Conservation (phyloP, 2,329 filamentous ascomycete species). For the Colletotrichum tropicale region DNA sequence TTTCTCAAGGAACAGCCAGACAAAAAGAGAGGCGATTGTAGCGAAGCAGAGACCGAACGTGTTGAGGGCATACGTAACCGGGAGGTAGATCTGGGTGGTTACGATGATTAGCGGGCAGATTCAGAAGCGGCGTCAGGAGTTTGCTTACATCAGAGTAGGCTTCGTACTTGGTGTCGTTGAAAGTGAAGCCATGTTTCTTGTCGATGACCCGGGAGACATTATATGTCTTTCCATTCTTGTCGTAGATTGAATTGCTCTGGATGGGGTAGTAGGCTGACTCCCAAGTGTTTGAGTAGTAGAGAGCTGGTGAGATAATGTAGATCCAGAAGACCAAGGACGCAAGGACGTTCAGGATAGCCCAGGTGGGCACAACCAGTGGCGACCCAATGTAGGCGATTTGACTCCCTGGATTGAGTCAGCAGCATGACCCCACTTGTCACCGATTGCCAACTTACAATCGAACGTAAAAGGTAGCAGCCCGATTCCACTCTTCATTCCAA, state of each 20-base stretch:
- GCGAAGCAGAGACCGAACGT: constrained; percentile 59
- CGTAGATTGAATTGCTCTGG: constrained; percentile 56
- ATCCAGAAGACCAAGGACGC: constrained; percentile 53
- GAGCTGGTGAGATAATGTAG: constrained; percentile 44
- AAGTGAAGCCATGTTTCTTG: constrained; percentile 34
- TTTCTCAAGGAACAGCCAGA: constrained; percentile 35
- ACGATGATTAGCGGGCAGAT: background rate
- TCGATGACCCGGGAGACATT: constrained; percentile 53
- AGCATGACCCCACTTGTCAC: accelerated
- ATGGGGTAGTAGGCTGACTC: constrained; percentile 57
- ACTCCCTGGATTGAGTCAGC: constrained; percentile 20
- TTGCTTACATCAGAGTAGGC: constrained; percentile 51
- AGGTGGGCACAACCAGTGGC: constrained; percentile 43
- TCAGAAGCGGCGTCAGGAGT: background rate
- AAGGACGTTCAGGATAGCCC: constrained; percentile 53
- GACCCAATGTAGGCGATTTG: constrained; percentile 43
- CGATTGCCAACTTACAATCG: constrained; percentile 39
- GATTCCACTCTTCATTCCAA: constrained; percentile 61
- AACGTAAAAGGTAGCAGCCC: constrained; percentile 67
- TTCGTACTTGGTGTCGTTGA: constrained; percentile 53
- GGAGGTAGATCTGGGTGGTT: constrained; percentile 43
- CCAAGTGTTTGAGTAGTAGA: constrained; percentile 56
- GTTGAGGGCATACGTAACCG: constrained; percentile 46
- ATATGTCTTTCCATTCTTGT: constrained; percentile 55
- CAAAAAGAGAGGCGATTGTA: constrained; percentile 44